A percentile compares a stretch with the other conserved stretches of the same genome.
Evolutionary conservation across 208 protist species (phyloP).

Genomic region (Leishmania aethiopica): DNA sequence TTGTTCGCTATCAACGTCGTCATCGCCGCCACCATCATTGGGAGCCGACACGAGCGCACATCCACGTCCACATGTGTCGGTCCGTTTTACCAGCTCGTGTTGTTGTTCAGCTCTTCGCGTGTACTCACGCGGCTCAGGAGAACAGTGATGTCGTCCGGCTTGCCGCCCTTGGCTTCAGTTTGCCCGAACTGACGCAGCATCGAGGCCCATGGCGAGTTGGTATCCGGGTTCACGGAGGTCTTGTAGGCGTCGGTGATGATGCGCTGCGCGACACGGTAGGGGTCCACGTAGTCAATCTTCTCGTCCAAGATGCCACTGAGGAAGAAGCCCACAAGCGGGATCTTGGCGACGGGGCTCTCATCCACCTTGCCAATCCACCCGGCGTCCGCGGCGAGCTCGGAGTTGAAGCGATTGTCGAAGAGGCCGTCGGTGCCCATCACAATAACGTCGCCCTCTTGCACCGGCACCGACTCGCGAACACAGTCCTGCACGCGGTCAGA

Average conservation of each 20-base stretch:
- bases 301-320: conserved; percentile 76
- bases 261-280: conserved; percentile 89
- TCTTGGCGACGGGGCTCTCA: conserved; percentile 61
- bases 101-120: conserved; percentile 75
- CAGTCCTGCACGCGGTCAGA: conserved; percentile 69
- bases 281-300: conserved; percentile 79
- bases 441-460: conserved; percentile 93
- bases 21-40: background rate
- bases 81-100: conserved; percentile 48
- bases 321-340: conserved; percentile 78
- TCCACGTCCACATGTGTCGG: background rate
- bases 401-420: conserved; percentile 94
- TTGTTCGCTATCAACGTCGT: background rate
- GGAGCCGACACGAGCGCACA: background rate
- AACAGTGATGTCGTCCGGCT: conserved; percentile 92
- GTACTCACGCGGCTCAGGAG: conserved; percentile 85
- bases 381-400: conserved; percentile 74
- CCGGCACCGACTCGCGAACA: conserved; percentile 70
- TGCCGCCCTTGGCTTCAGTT: conserved; percentile 79
- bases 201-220: conserved; percentile 81
- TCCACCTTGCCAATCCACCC: conserved; percentile 81
- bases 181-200: conserved; percentile 84
- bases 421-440: conserved; percentile 93
- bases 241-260: conserved; percentile 85
- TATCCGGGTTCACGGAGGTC: conserved; percentile 61